Conservation (phyloP, 75 land plant genomes). For the Sequoia sempervirens region DNA sequence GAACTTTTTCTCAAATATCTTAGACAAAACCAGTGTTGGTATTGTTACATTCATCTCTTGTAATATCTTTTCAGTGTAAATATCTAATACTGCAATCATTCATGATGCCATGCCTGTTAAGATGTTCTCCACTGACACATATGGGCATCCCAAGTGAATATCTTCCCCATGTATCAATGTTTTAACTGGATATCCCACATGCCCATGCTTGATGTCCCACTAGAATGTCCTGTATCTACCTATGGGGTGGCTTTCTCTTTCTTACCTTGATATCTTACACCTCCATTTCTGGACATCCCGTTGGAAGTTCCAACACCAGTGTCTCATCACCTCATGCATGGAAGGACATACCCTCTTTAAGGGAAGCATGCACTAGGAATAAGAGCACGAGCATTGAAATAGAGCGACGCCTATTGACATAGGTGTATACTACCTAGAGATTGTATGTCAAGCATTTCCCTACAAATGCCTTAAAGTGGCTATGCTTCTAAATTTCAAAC, state of each 20-base stretch:
- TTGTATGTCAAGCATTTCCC: too few species aligned
- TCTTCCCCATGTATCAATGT: not conserved
- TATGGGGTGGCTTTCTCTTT: not conserved
- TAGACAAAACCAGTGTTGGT: not conserved
- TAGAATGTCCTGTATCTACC: not conserved
- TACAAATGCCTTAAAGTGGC: not conserved
- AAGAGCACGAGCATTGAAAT: not conserved
- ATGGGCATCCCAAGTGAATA: not conserved
- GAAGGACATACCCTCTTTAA: not conserved
- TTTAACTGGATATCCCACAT: not conserved
- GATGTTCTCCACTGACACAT: not conserved
- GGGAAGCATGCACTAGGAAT: not conserved
- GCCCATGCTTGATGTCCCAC: not conserved
- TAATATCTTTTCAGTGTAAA: not conserved
- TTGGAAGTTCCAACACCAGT: not conserved
- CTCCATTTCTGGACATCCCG: not conserved
- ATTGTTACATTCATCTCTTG: not conserved
- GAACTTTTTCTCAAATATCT: not conserved
- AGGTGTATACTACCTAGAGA: not conserved
- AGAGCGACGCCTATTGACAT: not conserved
- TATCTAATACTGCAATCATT: too few species aligned
- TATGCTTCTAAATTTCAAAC: not conserved
- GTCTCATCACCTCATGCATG: not conserved
- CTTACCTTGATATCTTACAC: not conserved
- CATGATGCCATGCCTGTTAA: not conserved